Evolutionary conservation across 73 alveolate species (phyloP).

Genomic region (Uronychia binucleata): DNA sequence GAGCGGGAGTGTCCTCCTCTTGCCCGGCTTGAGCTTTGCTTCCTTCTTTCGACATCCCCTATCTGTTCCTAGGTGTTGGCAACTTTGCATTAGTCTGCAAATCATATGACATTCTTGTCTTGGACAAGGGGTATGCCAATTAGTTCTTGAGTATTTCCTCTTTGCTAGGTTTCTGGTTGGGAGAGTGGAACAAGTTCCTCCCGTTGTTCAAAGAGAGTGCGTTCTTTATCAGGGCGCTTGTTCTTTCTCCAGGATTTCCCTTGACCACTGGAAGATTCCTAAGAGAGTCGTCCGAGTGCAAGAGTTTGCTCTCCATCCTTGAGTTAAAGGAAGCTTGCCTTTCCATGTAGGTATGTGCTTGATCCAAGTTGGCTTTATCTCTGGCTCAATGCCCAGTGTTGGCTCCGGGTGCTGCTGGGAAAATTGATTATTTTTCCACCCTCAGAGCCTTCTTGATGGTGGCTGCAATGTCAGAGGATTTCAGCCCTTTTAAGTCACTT

Average conservation of each 20-base stretch:
- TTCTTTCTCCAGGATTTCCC: not conserved
- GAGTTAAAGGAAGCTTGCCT: too few relatives aligned
- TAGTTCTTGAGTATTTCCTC: not conserved
- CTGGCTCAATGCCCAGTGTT: not conserved
- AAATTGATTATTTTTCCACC: not conserved
- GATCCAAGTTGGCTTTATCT: too few relatives aligned
- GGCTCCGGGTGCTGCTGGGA: not conserved
- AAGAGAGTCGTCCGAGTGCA: too few relatives aligned
- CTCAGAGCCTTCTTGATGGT: too few relatives aligned
- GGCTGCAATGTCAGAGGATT: too few relatives aligned
- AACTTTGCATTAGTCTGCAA: not conserved
- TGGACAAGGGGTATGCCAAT: not conserved
- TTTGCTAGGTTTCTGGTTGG: not conserved
- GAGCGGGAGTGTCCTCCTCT: too few relatives aligned
- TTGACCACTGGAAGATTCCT: not conserved
- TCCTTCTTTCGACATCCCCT: not conserved
- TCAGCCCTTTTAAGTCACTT: too few relatives aligned
- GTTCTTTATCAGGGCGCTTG: not conserved
- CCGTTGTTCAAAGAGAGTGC: not conserved
- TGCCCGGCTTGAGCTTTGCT: not conserved
- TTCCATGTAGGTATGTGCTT: not conserved
- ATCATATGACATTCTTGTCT: not conserved
- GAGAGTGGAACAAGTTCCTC: not conserved
- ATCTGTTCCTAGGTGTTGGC: not conserved
- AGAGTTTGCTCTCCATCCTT: too few relatives aligned